Evolutionary conservation across 305 asterid genomes (phyloP).

Genomic region (Withania somnifera): DNA sequence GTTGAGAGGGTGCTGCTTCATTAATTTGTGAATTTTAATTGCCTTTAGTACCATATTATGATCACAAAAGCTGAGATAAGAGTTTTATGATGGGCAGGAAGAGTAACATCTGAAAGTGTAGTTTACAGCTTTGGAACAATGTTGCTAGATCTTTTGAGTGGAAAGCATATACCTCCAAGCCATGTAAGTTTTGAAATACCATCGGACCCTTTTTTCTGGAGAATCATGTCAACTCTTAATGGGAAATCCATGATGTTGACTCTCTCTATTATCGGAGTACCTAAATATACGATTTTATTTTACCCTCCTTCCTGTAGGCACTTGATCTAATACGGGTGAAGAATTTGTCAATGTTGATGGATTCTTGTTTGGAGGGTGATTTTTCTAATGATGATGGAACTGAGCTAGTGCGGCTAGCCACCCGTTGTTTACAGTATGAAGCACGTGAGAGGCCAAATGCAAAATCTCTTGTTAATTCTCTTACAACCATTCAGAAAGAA

Average conservation of each 20-base stretch:
- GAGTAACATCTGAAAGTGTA: slow-evolving; percentile 81
- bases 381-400: slow-evolving; percentile 80
- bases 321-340: slow-evolving; percentile 90
- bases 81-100: slow-evolving; percentile 35
- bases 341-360: slow-evolving; percentile 69
- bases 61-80: not conserved
- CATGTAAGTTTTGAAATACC: slow-evolving; percentile 35
- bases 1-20: not conserved
- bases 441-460: slow-evolving; percentile 90
- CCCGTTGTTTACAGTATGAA: slow-evolving; percentile 85
- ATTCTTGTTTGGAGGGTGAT: slow-evolving; percentile 89
- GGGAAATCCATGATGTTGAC: not conserved
- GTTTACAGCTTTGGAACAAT: slow-evolving; percentile 88
- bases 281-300: not conserved
- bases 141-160: slow-evolving; percentile 83
- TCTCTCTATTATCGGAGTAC: not conserved
- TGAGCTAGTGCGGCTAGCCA: slow-evolving; percentile 72
- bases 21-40: not conserved
- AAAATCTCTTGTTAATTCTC: slow-evolving; percentile 57
- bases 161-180: slow-evolving; percentile 88
- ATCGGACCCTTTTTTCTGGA: not conserved
- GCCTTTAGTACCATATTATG: not conserved
- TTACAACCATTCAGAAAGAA: slow-evolving; percentile 68
- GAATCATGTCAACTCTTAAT: not conserved
- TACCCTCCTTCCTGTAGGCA: slow-evolving; percentile 39